Base-by-base conservation (phyloP, 1,284 basidiomycete species). In the Termitomyces sp. region DNA sequence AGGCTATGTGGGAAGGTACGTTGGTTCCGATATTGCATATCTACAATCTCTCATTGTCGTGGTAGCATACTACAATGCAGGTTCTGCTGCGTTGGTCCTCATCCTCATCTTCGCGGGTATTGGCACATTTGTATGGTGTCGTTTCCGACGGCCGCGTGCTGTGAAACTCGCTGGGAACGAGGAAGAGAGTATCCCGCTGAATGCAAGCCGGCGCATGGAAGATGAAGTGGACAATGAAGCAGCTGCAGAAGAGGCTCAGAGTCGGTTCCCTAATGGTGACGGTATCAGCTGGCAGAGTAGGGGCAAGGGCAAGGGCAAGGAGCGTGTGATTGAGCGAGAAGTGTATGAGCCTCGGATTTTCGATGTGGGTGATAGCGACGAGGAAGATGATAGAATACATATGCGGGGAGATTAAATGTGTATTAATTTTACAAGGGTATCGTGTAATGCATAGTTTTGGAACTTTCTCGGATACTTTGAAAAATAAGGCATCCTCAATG, bases 31-130 rank as follows among this genome's bases (percentile, higher is more conserved):
- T 43, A 15, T 31, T 49, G 44, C 21, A 13, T 13, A 6, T 21
- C 13, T 40, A 24, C 19, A 26, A 28, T 38, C 15, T 1, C 40
- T 58, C 15, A 58, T 44, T 28, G 24, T 8, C 57, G 12, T 55
- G 51, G 6, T 65, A 88, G 92, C 90, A 15, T 94, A 94, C 69
- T 97, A 95, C 70, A 96, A 97, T 61, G 90, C 92, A 19, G 91
- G 92, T 9, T 94, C 92, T 0, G 90, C 90, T 0, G 86, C 90
- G 1, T 74, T 96, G 24, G 84, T 97, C 31, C 77, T 98, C 38
- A 66, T 92, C 3, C 70, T 97, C 44, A 80, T 97, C 57, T 78
- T 81, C 24, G 67, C 86, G 9, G 79, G 77, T n/a, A 79, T 94
- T 41, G 92, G 84, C 0, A 70, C 78, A 15, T 91, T 88, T 69